Base-by-base conservation (phyloP, 2,329 filamentous ascomycete genomes). In the Trichoderma atroviride region DNA sequence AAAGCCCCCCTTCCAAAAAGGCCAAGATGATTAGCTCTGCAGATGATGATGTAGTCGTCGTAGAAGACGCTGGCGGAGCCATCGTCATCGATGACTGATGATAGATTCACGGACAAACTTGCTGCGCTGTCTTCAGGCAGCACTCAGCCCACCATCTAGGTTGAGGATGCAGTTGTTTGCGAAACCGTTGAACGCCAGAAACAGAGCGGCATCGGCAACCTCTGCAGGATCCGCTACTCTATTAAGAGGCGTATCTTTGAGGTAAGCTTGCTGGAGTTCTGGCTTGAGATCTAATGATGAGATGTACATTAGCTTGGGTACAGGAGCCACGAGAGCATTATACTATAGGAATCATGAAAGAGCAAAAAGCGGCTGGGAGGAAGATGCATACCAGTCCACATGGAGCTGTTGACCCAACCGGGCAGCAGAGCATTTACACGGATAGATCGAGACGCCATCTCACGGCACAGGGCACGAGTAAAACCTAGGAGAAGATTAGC, bases 81-180 rank as follows among this genome's bases (percentile, higher is more conserved):
- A 92, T 92, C 73, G 75, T 92, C 70, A 92, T 93, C 76, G 86
- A 89, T 69, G 87, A 90, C 77, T 85, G 88, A 73, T 88, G 78
- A 85, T 66, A 35, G 43, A 33, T 19, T 19, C 6, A 24, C 52
- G 33, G 22, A 62, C 35, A 33, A 71, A 40, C 59, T 11, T 58
- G 57, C 50, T 66, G 65, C 50, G 70, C 65, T 33, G 43, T 70
- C 33, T 69, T 84, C 77, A 92, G 74, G 79, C 80, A 62, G 91
- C 92, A 78, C 91, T 94, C 73, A 96, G 79, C 1, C 94, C 94
- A 19, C 94, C 94, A 79, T 97, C 94, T 33, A 97, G 84, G 78
- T 94, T 96, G 63, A 97, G 83, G 62, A 94, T 85, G 78, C 92
- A 96, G 73, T 96, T 96, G 78, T 95, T 95, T 68, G 93, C 92